Percentiles rank a stretch among this genome's conserved stretches.
phyloP scores from a whole-genome alignment of 495 filamentous ascomycete species.

The Lepidopterella palustris region DNA sequence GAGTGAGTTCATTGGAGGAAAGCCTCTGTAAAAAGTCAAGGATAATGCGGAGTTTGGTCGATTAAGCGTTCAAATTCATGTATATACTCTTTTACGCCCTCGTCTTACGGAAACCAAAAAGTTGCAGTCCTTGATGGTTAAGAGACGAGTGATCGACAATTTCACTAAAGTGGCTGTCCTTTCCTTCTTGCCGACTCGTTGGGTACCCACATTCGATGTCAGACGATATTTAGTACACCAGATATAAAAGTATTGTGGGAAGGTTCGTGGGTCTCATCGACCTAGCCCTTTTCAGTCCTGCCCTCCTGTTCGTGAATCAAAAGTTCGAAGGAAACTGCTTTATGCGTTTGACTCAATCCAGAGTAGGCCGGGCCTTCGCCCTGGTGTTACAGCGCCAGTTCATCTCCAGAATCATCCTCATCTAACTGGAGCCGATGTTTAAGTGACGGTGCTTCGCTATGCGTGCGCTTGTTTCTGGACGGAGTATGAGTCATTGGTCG shows the following conservation, averaged over 20 bases:
- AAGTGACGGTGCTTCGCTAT: not conserved
- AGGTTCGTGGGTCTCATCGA: too few species aligned
- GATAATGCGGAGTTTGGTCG: not conserved
- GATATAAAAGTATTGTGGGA: too few species aligned
- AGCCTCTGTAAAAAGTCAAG: constrained; percentile 58
- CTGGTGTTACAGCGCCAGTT: not conserved
- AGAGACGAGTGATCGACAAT: too few species aligned
- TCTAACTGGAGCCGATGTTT: not conserved
- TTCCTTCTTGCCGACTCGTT: too few species aligned
- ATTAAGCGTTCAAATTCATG: not conserved
- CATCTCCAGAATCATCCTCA: not conserved
- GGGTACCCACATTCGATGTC: too few species aligned
- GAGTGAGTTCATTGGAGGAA: constrained; percentile 90
- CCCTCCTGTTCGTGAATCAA: too few species aligned
- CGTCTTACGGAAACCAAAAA: not conserved
- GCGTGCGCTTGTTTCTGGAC: not conserved
- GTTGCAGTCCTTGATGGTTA: not conserved
- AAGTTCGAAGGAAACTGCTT: not conserved
- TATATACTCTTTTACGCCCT: not conserved
- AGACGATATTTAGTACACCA: too few species aligned
- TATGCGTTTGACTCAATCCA: not conserved
- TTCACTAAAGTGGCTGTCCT: too few species aligned
- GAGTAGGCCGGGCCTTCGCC: not conserved
- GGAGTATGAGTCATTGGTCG: not conserved
- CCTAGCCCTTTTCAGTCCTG: too few species aligned